These are phyloP conservation scores for Emiliania huxleyi DNA, from an alignment of 78 protist species.

Conservation along the genomic window DNA sequence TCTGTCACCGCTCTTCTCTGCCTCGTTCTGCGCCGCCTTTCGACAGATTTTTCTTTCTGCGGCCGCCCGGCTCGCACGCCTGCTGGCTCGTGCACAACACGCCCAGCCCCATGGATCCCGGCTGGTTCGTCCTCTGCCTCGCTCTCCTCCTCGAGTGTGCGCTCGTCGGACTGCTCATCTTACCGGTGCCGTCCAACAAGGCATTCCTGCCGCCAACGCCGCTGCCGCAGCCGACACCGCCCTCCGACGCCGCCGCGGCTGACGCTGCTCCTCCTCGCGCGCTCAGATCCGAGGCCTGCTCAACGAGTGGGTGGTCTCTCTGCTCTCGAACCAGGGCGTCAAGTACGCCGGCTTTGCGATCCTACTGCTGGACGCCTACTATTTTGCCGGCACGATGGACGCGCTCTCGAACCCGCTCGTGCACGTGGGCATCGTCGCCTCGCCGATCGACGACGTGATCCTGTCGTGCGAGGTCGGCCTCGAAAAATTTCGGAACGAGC, in stretches of 20 bases:
- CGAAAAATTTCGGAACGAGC: not conserved
- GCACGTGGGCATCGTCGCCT: not conserved
- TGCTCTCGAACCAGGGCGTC: not conserved
- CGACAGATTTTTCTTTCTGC: too few relatives aligned
- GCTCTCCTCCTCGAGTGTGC: not conserved
- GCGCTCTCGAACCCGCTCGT: not conserved
- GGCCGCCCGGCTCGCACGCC: too few relatives aligned
- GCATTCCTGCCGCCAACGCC: not conserved
- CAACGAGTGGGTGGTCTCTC: not conserved
- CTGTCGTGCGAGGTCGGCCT: not conserved
- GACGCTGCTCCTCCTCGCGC: too few relatives aligned
- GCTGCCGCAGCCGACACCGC: too few relatives aligned
- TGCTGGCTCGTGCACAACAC: too few relatives aligned
- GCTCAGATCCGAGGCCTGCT: not conserved
- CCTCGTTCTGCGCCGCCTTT: too few relatives aligned
- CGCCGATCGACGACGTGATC: not conserved
- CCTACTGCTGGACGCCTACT: not conserved
- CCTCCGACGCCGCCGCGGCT: too few relatives aligned
- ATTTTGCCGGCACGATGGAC: not conserved
- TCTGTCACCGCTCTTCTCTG: too few relatives aligned
- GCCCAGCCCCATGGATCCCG: constrained; percentile 33
- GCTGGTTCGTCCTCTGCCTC: not conserved
- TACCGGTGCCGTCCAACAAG: not conserved
- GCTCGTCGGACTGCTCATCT: not conserved
- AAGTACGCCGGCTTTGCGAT: not conserved